Base-by-base conservation (phyloP, 2,329 filamentous ascomycete genomes). In the Colletotrichum australisinense region DNA sequence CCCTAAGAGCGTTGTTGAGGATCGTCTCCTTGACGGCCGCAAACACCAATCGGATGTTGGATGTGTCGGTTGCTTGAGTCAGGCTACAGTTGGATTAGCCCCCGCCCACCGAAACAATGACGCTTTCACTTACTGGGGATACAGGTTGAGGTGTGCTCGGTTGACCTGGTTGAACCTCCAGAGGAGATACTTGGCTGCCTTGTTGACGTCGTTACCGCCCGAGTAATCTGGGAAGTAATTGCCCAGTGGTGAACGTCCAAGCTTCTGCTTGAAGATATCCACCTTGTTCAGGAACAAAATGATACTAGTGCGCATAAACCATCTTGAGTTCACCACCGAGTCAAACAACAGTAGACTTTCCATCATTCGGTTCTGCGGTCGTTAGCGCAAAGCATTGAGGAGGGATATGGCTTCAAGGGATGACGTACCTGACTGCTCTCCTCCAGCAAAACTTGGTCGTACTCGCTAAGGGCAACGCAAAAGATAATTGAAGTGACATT, bases 141-240 rank as follows among this genome's bases (percentile, higher is more conserved):
- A 99, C 67, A 99, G 88, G 80, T 98, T 98, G 57, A 99, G 88
- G 83, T 98, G 96, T 63, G 95, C 96, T 73, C 97, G 89, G 81
- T 99, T 99, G 76, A 99, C 97, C 84, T 99, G 97, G 79, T 98
- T 99, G 83, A 99, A 99, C 79, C 97, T 92, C 97, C 97, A 99
- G 9, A 99, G 88, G 35, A 99, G 88, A 80, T 99, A 99, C 83
- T 99, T 99, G 68, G 97, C 97, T 5, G 97, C 97, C 81, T 97
- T 95, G 83, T 98, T 98, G 79, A 98, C 95, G 83, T 99, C 97
- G 82, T 97, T 97, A 63, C 97, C 97, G 35, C 97, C 97, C 0
- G 95, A 98, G 82, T 99, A 99, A 82, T 99, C 97, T 0, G 95
- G 96, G 80, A 99, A 99, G 83, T 98, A 99, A 81, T 96, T 98